A percentile compares a stretch with the other conserved stretches of the same genome.
Evolutionary conservation across 2,329 filamentous ascomycete species (phyloP).

Genomic region (Curvularia sp.): DNA sequence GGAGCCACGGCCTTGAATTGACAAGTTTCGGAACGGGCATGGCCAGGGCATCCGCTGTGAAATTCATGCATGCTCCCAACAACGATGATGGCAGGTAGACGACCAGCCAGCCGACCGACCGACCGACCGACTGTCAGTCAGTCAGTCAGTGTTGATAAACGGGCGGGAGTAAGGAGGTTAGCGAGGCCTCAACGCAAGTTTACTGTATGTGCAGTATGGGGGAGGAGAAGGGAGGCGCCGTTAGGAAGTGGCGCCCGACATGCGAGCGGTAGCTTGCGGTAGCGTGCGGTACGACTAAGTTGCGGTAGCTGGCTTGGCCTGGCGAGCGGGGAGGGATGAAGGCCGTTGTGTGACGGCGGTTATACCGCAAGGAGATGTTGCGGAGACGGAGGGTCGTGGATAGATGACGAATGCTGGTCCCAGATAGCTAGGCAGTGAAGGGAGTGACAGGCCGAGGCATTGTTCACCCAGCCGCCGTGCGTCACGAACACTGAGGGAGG

Average conservation of each 20-base stretch:
- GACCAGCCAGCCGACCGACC: neutral
- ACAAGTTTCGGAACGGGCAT: constrained; percentile 6
- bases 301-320: neutral
- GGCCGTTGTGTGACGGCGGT: neutral
- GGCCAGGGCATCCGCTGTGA: neutral
- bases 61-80: neutral
- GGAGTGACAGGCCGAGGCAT: constrained; percentile 5
- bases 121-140: neutral
- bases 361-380: constrained; percentile 3
- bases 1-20: constrained; percentile 8
- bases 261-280: neutral
- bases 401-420: constrained; percentile 13
- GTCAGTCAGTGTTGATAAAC: neutral
- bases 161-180: neutral
- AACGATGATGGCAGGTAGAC: neutral
- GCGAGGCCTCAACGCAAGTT: neutral
- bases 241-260: neutral
- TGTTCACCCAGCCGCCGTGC: constrained; percentile 4
- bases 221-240: neutral
- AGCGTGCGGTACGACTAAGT: neutral
- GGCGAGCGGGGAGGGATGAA: neutral
- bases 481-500: neutral
- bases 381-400: constrained; percentile 12
- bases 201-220: neutral
- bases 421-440: constrained; percentile 5